Conservation (phyloP, 768 basidiomycete species). For the Leucocoprinus birnbaumii region DNA sequence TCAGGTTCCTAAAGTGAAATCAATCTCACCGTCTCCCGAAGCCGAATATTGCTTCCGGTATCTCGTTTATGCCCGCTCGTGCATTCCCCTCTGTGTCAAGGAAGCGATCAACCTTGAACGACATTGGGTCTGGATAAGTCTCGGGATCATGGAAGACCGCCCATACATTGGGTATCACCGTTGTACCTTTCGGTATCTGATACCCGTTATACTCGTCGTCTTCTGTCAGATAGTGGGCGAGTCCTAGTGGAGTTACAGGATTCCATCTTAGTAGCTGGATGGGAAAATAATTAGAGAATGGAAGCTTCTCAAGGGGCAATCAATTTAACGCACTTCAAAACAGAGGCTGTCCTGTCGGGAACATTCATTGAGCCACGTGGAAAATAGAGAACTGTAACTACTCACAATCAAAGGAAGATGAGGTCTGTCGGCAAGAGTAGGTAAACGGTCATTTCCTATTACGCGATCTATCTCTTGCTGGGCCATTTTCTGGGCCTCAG, state of each 20-base stretch:
- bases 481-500: constrained; percentile 32
- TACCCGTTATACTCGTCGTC: constrained; percentile 38
- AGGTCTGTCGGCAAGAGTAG: constrained; percentile 32
- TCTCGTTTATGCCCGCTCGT: constrained; percentile 27
- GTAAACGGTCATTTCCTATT: constrained; percentile 29
- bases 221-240: constrained; percentile 25
- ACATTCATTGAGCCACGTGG: neutral
- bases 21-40: constrained; percentile 34
- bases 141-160: constrained; percentile 36
- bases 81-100: constrained; percentile 25
- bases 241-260: constrained; percentile 33
- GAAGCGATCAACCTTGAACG: constrained; percentile 37
- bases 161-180: constrained; percentile 29
- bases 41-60: constrained; percentile 36
- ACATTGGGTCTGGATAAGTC: constrained; percentile 36
- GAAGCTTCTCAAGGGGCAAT: neutral
- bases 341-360: constrained; percentile 27
- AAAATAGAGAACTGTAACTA: neutral
- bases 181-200: constrained; percentile 39
- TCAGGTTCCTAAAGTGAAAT: neutral
- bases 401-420: constrained; percentile 37
- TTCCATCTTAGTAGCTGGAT: constrained; percentile 37
- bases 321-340: constrained; percentile 20
- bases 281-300: neutral
- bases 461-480: constrained; percentile 37